Evolutionary conservation across 1,139 yeast species (phyloP).

Genomic region (Torulaspora globosa): DNA sequence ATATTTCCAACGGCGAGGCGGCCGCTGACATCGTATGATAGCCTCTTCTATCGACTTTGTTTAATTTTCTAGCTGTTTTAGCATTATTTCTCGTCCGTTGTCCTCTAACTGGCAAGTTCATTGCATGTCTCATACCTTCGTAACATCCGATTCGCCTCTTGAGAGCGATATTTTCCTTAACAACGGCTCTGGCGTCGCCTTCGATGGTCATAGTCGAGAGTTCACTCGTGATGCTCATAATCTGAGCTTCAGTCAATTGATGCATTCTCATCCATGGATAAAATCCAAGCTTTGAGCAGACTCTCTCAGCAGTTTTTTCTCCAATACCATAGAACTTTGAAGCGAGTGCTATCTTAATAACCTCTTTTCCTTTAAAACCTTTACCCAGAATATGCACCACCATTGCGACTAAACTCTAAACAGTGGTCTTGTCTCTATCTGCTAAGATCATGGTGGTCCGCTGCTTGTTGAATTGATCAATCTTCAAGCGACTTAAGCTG

Average conservation of each 20-base stretch:
- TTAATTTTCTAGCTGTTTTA: constrained; percentile 79
- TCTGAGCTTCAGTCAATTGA: constrained; percentile 82
- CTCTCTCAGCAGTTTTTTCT: constrained; percentile 59
- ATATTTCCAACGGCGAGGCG: neutral
- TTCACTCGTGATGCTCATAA: constrained; percentile 82
- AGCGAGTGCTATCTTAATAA: constrained; percentile 60
- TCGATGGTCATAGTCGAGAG: constrained; percentile 79
- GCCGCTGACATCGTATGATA: constrained; percentile 26
- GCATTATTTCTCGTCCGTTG: constrained; percentile 92
- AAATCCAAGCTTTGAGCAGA: constrained; percentile 85
- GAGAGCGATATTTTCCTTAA: constrained; percentile 72
- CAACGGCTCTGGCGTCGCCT: constrained; percentile 74
- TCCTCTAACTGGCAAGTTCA: constrained; percentile 88
- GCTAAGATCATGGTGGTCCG: neutral
- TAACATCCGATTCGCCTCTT: constrained; percentile 82
- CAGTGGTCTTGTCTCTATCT: neutral
- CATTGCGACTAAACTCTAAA: constrained; percentile 42
- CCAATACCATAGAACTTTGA: constrained; percentile 87
- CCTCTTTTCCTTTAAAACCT: constrained; percentile 55
- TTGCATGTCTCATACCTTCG: constrained; percentile 85
- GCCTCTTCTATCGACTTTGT: constrained; percentile 65
- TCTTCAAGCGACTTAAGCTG: neutral
- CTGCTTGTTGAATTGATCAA: neutral
- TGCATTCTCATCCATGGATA: constrained; percentile 95
- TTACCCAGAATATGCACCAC: constrained; percentile 75